Evolutionary conservation across 371 early-diverging fungal species (phyloP).

Genomic region (Cokeromyces recurvatus): DNA sequence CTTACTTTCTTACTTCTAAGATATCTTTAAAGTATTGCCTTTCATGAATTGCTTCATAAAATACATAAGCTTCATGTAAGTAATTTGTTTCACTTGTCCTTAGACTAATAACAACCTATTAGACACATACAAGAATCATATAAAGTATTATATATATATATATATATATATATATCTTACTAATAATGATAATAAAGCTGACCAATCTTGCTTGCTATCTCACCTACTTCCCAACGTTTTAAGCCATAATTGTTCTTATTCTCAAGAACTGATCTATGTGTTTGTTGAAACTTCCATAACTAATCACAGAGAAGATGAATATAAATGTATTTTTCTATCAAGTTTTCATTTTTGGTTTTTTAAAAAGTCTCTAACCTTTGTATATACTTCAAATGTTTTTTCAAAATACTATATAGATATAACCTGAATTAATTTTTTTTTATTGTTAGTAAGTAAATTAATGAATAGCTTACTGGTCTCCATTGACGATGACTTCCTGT

Average conservation of each 20-base stretch:
- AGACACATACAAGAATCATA: too few relatives aligned
- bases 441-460: background rate
- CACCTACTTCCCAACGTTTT: slow-evolving; percentile 97
- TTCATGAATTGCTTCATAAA: slow-evolving; percentile 95
- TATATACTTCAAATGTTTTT: slow-evolving; percentile 94
- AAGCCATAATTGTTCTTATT: slow-evolving; percentile 86
- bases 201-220: slow-evolving; percentile 97
- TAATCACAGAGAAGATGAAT: slow-evolving; percentile 15
- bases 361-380: slow-evolving; percentile 52
- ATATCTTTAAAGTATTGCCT: slow-evolving; percentile 93
- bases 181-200: slow-evolving; percentile 89
- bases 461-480: slow-evolving; percentile 56
- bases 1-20: slow-evolving; percentile 79
- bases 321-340: background rate
- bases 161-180: too few relatives aligned
- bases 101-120: too few relatives aligned
- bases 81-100: slow-evolving; percentile 96
- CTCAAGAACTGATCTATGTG: slow-evolving; percentile 79
- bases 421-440: background rate
- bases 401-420: slow-evolving; percentile 72
- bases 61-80: slow-evolving; percentile 87
- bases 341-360: background rate
- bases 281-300: slow-evolving; percentile 96
- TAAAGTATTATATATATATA: too few relatives aligned
- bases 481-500: slow-evolving; percentile 74